A percentile compares a stretch with the other conserved stretches of the same genome.
These are phyloP conservation scores for Suillus fuscotomentosus DNA, from an alignment of 768 basidiomycete genomes.

Conservation along the genomic window DNA sequence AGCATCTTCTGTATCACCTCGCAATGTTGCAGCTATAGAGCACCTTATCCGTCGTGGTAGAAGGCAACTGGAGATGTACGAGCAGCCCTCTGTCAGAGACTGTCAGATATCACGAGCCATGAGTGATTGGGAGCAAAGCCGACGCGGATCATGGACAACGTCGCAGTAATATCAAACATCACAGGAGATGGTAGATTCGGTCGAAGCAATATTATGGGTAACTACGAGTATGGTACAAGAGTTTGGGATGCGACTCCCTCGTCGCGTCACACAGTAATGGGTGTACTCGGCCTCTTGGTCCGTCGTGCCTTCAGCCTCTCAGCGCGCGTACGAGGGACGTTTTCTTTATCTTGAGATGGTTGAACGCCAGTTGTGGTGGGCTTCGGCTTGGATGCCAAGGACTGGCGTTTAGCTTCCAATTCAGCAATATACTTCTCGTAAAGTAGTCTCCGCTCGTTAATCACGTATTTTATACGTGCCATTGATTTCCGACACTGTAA, in stretches of 20 bases:
- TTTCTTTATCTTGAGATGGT: slow-evolving; percentile 7
- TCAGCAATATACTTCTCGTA: slow-evolving; percentile 46
- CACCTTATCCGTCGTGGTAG: slow-evolving; percentile 70
- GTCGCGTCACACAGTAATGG: not conserved
- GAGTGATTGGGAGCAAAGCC: slow-evolving; percentile 56
- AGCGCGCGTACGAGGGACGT: not conserved
- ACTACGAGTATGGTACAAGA: slow-evolving; percentile 2
- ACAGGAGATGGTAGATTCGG: not conserved
- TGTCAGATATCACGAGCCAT: slow-evolving; percentile 75
- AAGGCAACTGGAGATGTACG: slow-evolving; percentile 69
- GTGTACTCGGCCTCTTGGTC: not conserved
- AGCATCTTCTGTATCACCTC: slow-evolving; percentile 57
- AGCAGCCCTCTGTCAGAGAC: slow-evolving; percentile 64
- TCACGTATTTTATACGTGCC: slow-evolving; percentile 92
- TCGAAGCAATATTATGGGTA: not conserved
- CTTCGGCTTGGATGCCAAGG: slow-evolving; percentile 3
- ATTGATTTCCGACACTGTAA: slow-evolving; percentile 86
- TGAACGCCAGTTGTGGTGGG: not conserved
- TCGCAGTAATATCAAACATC: not conserved
- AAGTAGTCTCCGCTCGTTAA: slow-evolving; percentile 87
- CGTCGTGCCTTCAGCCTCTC: slow-evolving; percentile 8
- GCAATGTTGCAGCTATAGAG: slow-evolving; percentile 69
- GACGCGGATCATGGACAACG: slow-evolving; percentile 13
- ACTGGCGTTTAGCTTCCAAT: slow-evolving; percentile 9
- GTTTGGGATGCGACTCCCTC: not conserved